phyloP scores from a whole-genome alignment of 768 basidiomycete species.

The Krasilnikovozyma curviuscula region DNA sequence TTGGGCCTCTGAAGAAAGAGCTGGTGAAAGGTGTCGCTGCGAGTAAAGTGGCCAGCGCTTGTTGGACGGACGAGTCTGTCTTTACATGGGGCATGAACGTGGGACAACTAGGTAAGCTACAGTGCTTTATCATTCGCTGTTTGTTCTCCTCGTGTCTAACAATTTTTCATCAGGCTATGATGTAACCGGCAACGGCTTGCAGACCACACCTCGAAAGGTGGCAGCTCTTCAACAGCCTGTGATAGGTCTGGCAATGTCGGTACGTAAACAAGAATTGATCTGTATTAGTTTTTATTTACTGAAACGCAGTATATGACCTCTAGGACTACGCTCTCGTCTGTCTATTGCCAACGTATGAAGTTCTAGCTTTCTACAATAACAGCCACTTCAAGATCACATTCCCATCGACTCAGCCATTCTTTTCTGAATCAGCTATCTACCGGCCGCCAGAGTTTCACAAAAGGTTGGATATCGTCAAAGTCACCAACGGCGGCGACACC shows the following conservation, averaged over 20 bases:
- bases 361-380: conserved; percentile 29
- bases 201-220: conserved; percentile 58
- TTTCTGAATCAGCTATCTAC: conserved; percentile 53
- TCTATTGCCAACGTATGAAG: conserved; percentile 56
- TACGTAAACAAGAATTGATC: conserved; percentile 31
- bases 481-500: conserved; percentile 54
- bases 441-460: conserved; percentile 58
- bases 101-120: conserved; percentile 61
- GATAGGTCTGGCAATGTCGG: conserved; percentile 52
- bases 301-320: neutral
- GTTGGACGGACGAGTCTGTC: conserved; percentile 46
- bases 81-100: conserved; percentile 71
- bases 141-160: neutral
- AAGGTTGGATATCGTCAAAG: conserved; percentile 53
- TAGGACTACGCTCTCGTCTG: conserved; percentile 70
- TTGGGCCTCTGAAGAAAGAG: conserved; percentile 58
- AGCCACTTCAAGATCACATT: conserved; percentile 33
- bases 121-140: conserved; percentile 1
- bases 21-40: conserved; percentile 63
- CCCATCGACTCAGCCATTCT: conserved; percentile 54
- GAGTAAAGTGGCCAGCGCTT: conserved; percentile 65
- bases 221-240: conserved; percentile 56
- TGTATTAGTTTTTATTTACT: neutral
- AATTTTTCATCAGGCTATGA: conserved; percentile 43
- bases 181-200: conserved; percentile 49